Evolutionary conservation across 2,329 filamentous ascomycete species (phyloP).

Genomic region (Huntiella decipiens): DNA sequence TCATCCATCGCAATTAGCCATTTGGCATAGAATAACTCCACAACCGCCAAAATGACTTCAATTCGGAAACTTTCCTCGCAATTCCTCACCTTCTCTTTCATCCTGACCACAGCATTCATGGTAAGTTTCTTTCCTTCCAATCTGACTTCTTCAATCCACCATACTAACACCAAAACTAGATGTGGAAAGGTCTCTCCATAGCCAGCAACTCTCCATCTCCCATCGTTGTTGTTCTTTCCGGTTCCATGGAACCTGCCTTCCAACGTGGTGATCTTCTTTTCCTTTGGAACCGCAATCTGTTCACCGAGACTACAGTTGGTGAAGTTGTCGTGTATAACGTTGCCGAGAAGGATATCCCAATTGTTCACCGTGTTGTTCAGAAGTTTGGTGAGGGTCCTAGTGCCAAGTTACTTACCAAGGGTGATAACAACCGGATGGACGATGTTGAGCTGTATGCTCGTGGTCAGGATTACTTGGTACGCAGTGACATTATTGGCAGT

Average conservation of each 20-base stretch:
- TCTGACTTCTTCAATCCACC: background rate
- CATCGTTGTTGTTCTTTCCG: conserved; percentile 68
- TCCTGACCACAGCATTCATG: conserved; percentile 86
- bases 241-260: conserved; percentile 71
- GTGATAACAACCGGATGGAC: conserved; percentile 87
- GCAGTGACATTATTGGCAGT: conserved; percentile 81
- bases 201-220: conserved; percentile 55
- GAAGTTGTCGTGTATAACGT: conserved; percentile 58
- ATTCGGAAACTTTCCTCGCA: conserved; percentile 58
- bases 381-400: conserved; percentile 40
- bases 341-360: conserved; percentile 85
- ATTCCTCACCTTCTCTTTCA: conserved; percentile 76
- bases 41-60: no score
- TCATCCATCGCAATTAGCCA: no score
- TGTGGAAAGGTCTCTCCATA: conserved; percentile 79
- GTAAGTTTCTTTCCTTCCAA: conserved; percentile 21
- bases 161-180: conserved; percentile 20
- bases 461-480: conserved; percentile 70
- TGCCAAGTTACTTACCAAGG: conserved; percentile 78
- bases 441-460: conserved; percentile 75
- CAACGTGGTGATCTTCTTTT: conserved; percentile 60
- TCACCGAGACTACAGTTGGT: conserved; percentile 35
- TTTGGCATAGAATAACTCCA: no score
- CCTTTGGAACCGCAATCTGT: conserved; percentile 52
- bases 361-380: conserved; percentile 82